These are phyloP conservation scores for Aureobasidium zeae DNA, from an alignment of 2,329 filamentous ascomycete genomes.

Conservation along the genomic window DNA sequence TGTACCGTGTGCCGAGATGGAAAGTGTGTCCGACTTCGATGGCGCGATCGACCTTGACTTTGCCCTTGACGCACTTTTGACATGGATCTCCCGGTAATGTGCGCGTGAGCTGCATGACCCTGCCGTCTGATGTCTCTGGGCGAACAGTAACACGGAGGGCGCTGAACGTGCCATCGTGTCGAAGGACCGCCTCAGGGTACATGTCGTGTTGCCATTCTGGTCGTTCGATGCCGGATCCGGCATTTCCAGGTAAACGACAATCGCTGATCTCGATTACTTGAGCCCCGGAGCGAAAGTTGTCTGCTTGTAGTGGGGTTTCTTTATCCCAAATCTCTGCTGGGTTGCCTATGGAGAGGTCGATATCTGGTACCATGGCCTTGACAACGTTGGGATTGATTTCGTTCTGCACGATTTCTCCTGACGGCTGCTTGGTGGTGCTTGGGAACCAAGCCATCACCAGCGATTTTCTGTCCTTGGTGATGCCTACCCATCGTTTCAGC, in stretches of 20 bases:
- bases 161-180: not conserved
- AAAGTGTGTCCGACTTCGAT: conserved; percentile 95
- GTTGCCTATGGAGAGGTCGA: conserved; percentile 63
- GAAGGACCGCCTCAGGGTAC: not conserved
- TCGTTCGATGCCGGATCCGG: not conserved
- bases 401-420: conserved; percentile 16
- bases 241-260: conserved; percentile 12
- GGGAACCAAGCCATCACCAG: conserved; percentile 64
- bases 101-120: conserved; percentile 53
- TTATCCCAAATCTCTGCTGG: conserved; percentile 17
- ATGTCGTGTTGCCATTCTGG: not conserved
- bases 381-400: conserved; percentile 53
- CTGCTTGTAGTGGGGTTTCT: not conserved
- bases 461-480: conserved; percentile 57
- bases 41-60: conserved; percentile 57
- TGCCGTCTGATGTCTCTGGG: not conserved
- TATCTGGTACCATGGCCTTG: conserved; percentile 54
- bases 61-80: conserved; percentile 56
- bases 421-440: conserved; percentile 20
- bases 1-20: conserved; percentile 83
- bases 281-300: not conserved
- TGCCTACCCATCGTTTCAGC: conserved; percentile 49
- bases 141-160: not conserved
- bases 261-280: conserved; percentile 19
- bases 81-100: conserved; percentile 62